Conservation (phyloP, 768 basidiomycete species). For the Suillus discolor region DNA sequence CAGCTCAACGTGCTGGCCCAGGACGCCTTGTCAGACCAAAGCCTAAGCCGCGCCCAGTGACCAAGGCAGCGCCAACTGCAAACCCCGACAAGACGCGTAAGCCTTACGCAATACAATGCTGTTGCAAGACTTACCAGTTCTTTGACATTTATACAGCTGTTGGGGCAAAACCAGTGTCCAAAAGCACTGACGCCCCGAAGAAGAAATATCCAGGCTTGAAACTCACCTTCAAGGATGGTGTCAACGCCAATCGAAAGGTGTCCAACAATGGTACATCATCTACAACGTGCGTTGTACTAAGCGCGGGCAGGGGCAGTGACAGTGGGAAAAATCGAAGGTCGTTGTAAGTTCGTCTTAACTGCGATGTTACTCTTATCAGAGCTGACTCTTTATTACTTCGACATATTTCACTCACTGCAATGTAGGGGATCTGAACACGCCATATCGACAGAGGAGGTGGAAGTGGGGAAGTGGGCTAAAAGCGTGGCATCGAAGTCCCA, state of each 20-base stretch:
- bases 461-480: neutral
- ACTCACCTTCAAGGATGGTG: conserved; percentile 1
- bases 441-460: neutral
- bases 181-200: neutral
- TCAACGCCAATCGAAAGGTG: neutral
- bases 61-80: neutral
- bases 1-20: neutral
- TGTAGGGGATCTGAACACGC: neutral
- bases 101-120: neutral
- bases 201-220: conserved; percentile 1
- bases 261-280: neutral
- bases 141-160: neutral
- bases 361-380: neutral
- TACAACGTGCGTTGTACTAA: neutral
- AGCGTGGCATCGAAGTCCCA: neutral
- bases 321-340: neutral
- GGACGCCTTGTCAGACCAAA: neutral
- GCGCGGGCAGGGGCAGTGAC: neutral
- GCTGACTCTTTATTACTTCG: neutral
- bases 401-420: neutral
- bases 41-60: neutral
- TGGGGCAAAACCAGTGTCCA: neutral
- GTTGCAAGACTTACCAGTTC: neutral
- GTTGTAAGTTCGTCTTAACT: neutral
- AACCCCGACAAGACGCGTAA: neutral